Percentiles rank a stretch among this genome's conserved stretches.
Evolutionary conservation across 2,329 filamentous ascomycete genomes (phyloP).

Genomic region (Ramularia endophylla): DNA sequence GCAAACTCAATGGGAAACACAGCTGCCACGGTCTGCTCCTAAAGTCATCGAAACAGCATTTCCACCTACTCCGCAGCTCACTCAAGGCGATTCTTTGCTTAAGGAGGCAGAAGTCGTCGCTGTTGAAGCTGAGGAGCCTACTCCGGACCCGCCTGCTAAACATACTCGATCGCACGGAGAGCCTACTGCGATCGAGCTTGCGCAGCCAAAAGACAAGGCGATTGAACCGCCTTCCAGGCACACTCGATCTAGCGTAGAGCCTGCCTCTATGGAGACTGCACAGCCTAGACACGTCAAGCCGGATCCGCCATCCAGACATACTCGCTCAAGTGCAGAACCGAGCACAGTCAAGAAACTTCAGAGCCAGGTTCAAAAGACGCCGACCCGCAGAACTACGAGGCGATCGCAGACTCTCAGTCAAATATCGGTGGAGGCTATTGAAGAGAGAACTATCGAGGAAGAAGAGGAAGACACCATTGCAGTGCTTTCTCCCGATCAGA

Average conservation of each 20-base stretch:
- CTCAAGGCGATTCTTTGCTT: constrained; percentile 22
- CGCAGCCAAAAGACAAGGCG: neutral
- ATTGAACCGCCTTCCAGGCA: neutral
- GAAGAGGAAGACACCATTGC: neutral
- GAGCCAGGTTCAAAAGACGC: neutral
- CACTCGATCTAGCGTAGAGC: neutral
- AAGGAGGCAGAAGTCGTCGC: constrained; percentile 6
- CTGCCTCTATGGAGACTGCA: neutral
- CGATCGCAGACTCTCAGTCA: constrained; percentile 6
- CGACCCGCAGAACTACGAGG: constrained; percentile 11
- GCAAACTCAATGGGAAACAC: constrained; percentile 10
- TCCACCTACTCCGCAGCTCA: constrained; percentile 34
- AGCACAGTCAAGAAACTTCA: too few species aligned
- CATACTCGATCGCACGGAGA: too few species aligned
- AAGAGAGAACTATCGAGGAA: neutral
- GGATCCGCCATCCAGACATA: too few species aligned
- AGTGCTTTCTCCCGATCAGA: constrained; percentile 7
- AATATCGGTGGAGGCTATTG: neutral
- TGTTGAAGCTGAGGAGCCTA: neutral
- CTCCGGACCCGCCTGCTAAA: neutral
- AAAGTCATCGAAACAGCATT: constrained; percentile 7
- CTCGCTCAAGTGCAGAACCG: too few species aligned
- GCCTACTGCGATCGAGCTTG: neutral
- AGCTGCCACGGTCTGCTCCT: neutral
- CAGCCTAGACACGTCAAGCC: too few species aligned